Evolutionary conservation across 345 rosid species (phyloP).

Genomic region (Eucalyptus sp.): DNA sequence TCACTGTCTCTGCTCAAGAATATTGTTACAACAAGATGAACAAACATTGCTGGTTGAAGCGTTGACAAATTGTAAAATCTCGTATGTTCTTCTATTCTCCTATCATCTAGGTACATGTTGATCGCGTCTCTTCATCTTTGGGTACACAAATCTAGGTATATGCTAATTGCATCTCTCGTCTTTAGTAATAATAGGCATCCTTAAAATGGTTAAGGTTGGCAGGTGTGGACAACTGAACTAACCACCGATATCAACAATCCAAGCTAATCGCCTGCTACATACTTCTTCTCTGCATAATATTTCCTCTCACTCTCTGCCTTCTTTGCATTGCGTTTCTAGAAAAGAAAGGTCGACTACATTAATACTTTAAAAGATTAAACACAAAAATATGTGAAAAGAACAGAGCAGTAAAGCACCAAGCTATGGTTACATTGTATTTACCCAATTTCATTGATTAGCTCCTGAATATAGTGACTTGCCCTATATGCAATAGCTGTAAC

Average conservation of each 20-base stretch:
- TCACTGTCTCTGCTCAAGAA: background rate
- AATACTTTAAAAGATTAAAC: background rate
- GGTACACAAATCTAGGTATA: background rate
- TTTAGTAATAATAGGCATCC: background rate
- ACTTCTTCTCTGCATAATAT: constrained; percentile 10
- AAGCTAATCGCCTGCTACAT: constrained; percentile 4
- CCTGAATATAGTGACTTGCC: background rate
- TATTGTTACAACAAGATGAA: background rate
- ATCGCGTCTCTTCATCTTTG: background rate
- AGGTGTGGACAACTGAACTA: background rate
- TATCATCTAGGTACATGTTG: background rate
- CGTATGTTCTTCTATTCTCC: background rate
- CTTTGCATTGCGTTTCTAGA: constrained; percentile 13
- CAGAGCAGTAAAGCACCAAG: background rate
- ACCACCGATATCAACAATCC: background rate
- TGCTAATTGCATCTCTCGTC: background rate
- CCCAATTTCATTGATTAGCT: background rate
- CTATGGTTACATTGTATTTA: background rate
- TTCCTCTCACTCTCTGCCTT: constrained; percentile 12
- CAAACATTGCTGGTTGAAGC: background rate
- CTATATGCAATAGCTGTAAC: background rate
- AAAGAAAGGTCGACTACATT: background rate
- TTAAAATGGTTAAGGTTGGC: background rate
- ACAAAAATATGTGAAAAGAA: background rate
- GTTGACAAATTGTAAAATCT: background rate